Percentiles rank a stretch among this genome's conserved stretches.
phyloP scores from a whole-genome alignment of 1,139 yeast genomes.

The Nakaseomyces delphensis region DNA sequence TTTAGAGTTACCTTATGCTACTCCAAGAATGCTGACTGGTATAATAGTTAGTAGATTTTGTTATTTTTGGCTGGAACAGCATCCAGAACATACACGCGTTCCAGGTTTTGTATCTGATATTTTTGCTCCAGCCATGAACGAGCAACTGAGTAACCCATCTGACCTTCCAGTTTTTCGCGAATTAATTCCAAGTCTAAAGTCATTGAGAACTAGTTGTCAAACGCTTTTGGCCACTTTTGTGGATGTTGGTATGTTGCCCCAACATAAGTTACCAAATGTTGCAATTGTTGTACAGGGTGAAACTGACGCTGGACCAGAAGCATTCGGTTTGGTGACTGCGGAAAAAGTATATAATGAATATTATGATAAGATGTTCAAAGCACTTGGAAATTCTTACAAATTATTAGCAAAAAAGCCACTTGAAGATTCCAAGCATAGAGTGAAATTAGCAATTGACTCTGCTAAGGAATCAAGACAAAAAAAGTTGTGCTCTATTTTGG shows the following conservation, averaged over 20 bases:
- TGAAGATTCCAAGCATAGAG: constrained; percentile 70
- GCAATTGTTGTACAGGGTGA: constrained; percentile 94
- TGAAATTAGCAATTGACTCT: constrained; percentile 58
- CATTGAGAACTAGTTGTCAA: constrained; percentile 80
- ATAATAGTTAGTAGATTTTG: constrained; percentile 71
- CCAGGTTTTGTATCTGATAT: constrained; percentile 26
- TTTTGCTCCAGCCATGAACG: constrained; percentile 34
- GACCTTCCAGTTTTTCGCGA: constrained; percentile 62
- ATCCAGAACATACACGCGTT: constrained; percentile 14
- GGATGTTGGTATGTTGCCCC: constrained; percentile 64
- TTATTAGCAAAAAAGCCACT: constrained; percentile 65
- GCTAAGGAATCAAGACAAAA: constrained; percentile 48
- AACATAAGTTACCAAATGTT: constrained; percentile 69
- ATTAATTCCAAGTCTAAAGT: constrained; percentile 74
- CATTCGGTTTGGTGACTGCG: constrained; percentile 75
- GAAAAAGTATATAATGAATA: constrained; percentile 58
- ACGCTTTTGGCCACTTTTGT: constrained; percentile 71
- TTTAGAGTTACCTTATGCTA: constrained; percentile 50
- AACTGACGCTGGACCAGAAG: constrained; percentile 88
- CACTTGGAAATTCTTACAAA: constrained; percentile 63
- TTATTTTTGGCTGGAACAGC: constrained; percentile 23
- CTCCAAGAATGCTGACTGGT: constrained; percentile 68
- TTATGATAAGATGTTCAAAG: constrained; percentile 54
- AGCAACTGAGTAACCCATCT: constrained; percentile 40
- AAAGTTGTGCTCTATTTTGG: constrained; percentile 56